Percentiles rank a stretch among this genome's conserved stretches.
phyloP scores from a whole-genome alignment of 2,329 filamentous ascomycete species.

The Hypoxylon rubiginosum region DNA sequence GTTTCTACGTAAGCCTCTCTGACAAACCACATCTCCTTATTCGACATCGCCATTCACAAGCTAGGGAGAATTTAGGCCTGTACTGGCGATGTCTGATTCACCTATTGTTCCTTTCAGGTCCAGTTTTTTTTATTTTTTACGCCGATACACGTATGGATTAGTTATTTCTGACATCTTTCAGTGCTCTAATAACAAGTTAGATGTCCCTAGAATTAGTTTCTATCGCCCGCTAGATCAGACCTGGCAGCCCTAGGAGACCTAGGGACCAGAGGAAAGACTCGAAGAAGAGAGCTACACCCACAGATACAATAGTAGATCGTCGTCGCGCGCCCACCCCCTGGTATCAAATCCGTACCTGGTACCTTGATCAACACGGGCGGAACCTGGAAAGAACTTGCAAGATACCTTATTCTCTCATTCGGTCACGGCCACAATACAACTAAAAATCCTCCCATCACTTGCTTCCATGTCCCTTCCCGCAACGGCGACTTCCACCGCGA shows the following conservation, averaged over 20 bases:
- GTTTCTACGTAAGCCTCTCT: conserved; percentile 46
- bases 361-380: conserved; percentile 24
- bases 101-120: conserved; percentile 27
- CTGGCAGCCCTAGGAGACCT: conserved; percentile 28
- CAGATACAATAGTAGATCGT: neutral
- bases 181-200: conserved; percentile 28
- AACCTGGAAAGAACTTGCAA: conserved; percentile 38
- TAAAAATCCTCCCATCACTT: conserved; percentile 21
- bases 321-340: conserved; percentile 5
- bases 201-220: conserved; percentile 27
- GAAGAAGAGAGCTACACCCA: neutral
- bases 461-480: conserved; percentile 14
- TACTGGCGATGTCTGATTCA: conserved; percentile 32
- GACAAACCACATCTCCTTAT: conserved; percentile 45
- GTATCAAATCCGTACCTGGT: conserved; percentile 38
- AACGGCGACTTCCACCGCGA: conserved; percentile 39
- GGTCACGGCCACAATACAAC: conserved; percentile 38
- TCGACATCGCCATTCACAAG: conserved; percentile 38
- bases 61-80: conserved; percentile 28
- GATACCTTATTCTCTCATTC: conserved; percentile 24
- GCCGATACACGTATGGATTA: conserved; percentile 25
- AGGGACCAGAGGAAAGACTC: too few species aligned
- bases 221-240: conserved; percentile 35
- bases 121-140: conserved; percentile 29
- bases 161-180: conserved; percentile 20